phyloP scores from a whole-genome alignment of 179 eudicot species.

The Vitellaria paradoxa region DNA sequence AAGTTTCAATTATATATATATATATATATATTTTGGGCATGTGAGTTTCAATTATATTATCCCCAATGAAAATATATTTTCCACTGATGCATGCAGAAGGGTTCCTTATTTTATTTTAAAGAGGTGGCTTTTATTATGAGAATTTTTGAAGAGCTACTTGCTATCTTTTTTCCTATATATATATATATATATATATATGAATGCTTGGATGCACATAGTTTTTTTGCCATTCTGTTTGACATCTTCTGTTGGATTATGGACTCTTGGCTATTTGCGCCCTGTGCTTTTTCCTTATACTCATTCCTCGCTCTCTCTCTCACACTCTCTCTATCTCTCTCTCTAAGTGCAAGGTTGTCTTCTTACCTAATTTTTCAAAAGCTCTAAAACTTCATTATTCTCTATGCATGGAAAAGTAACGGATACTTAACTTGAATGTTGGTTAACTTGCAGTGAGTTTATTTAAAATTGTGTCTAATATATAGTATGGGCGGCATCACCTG shows the following conservation, averaged over 20 bases:
- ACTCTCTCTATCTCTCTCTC: too few species aligned
- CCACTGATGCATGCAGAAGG: not conserved
- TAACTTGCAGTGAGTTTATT: not conserved
- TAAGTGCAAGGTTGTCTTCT: not conserved
- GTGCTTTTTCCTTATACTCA: not conserved
- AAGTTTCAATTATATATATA: slow-evolving; percentile 22
- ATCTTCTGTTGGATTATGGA: not conserved
- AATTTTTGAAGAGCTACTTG: not conserved
- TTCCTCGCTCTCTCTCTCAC: not conserved
- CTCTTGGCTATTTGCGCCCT: not conserved
- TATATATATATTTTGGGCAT: too few species aligned
- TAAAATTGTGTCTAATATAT: not conserved
- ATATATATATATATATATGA: too few species aligned
- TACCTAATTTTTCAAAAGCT: not conserved
- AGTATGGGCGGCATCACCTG: not conserved
- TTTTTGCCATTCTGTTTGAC: not conserved
- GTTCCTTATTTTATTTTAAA: not conserved
- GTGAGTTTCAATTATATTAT: not conserved
- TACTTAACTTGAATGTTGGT: not conserved
- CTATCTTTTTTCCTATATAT: not conserved
- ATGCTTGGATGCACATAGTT: not conserved
- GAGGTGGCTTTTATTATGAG: not conserved
- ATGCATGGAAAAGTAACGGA: not conserved
- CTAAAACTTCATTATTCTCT: too few species aligned
- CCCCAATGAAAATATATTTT: not conserved